Conservation (phyloP, 345 rosid species). For the Ailanthus altissimus region DNA sequence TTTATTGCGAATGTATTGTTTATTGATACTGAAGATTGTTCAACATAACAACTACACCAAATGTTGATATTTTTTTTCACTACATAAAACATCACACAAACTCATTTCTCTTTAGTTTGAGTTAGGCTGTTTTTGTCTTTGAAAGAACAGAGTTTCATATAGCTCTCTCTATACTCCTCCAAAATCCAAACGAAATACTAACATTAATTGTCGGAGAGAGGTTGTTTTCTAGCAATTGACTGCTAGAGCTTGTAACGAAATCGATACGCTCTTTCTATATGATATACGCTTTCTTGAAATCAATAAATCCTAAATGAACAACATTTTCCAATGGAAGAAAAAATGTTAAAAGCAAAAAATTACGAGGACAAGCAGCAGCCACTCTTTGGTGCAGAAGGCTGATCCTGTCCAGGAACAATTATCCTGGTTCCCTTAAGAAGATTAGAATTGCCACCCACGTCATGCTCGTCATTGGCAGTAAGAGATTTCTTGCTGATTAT, state of each 20-base stretch:
- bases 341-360: background rate
- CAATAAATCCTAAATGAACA: conserved; percentile 7
- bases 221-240: background rate
- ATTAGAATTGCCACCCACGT: conserved; percentile 41
- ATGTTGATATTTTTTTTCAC: too few species aligned
- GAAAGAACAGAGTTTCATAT: too few species aligned
- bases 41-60: too few species aligned
- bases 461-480: conserved; percentile 47
- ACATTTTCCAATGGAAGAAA: background rate
- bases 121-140: too few species aligned
- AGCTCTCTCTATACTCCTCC: background rate
- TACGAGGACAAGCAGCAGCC: conserved; percentile 57
- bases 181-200: background rate
- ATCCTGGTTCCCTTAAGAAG: conserved; percentile 76
- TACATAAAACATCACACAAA: too few species aligned
- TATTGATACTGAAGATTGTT: too few species aligned
- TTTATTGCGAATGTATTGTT: too few species aligned
- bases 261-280: conserved; percentile 7
- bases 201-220: background rate
- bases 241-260: conserved; percentile 2
- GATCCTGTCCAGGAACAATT: conserved; percentile 58
- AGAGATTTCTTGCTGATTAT: conserved; percentile 76
- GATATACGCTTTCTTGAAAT: conserved; percentile 9
- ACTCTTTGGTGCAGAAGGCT: conserved; percentile 37
- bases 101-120: too few species aligned